Conservation (phyloP, 768 basidiomycete genomes). For the Neoboletus subvelutipes region DNA sequence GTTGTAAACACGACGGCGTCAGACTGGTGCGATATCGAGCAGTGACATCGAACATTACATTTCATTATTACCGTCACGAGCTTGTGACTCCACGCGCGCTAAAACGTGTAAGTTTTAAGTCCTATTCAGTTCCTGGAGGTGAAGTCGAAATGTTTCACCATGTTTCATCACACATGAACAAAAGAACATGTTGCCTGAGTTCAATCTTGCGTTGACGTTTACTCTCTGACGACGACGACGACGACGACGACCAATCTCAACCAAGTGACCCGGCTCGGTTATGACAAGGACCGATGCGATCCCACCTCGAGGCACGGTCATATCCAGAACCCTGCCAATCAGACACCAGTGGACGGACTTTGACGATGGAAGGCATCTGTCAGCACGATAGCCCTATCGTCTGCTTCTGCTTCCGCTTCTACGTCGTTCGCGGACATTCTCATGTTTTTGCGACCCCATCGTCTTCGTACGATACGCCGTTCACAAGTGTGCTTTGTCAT, state of each 20-base stretch:
- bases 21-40: not conserved
- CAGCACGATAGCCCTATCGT: not conserved
- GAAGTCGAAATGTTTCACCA: not conserved
- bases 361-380: not conserved
- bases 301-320: not conserved
- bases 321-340: not conserved
- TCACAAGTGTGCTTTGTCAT: slow-evolving; percentile 6
- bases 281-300: not conserved
- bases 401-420: not conserved
- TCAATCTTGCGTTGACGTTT: not conserved
- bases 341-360: not conserved
- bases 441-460: too few relatives aligned
- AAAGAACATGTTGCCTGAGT: too few relatives aligned
- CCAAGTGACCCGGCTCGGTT: not conserved
- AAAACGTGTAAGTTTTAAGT: not conserved
- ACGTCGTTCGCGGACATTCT: not conserved
- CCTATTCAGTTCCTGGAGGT: not conserved
- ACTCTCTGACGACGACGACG: not conserved
- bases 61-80: too few relatives aligned
- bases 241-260: too few relatives aligned
- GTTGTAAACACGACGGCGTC: not conserved
- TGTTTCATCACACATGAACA: too few relatives aligned
- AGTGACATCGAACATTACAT: not conserved
- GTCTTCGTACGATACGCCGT: not conserved
- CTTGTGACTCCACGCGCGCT: not conserved